A percentile compares a stretch with the other conserved stretches of the same genome.
These are phyloP conservation scores for Fusarium coffeatum DNA, from an alignment of 2,329 filamentous ascomycete species.

Conservation along the genomic window DNA sequence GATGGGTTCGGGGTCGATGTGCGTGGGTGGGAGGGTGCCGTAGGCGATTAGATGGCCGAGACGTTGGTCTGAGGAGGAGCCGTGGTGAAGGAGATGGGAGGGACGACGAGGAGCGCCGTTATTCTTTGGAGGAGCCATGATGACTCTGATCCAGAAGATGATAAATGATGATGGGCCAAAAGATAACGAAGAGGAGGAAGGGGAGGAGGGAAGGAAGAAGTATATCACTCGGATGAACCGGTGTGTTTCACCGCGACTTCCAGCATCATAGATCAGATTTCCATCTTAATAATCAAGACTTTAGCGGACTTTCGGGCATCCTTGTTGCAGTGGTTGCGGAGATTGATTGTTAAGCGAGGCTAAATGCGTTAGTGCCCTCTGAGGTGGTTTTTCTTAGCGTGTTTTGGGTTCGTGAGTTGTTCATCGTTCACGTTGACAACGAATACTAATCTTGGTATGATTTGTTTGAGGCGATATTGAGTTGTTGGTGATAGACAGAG, in stretches of 20 bases:
- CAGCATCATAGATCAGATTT: neutral
- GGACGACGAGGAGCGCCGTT: neutral
- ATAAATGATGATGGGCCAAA: neutral
- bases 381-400: neutral
- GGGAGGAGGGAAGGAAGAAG: neutral
- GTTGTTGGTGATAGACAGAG: neutral
- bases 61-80: constrained; percentile 3
- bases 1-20: neutral
- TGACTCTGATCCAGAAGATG: neutral
- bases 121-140: neutral
- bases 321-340: constrained; percentile 15
- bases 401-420: neutral
- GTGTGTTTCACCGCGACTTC: neutral
- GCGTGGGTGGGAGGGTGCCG: neutral
- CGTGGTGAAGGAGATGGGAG: neutral
- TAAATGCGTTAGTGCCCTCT: neutral
- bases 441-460: neutral
- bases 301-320: neutral
- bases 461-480: neutral
- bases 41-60: constrained; percentile 13
- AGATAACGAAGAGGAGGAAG: neutral
- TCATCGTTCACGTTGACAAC: neutral
- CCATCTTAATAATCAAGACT: neutral
- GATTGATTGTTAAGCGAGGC: constrained; percentile 14
- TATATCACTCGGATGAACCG: neutral